phyloP scores from a whole-genome alignment of 2,329 filamentous ascomycete genomes.

The Ascochyta clinopodiicola region DNA sequence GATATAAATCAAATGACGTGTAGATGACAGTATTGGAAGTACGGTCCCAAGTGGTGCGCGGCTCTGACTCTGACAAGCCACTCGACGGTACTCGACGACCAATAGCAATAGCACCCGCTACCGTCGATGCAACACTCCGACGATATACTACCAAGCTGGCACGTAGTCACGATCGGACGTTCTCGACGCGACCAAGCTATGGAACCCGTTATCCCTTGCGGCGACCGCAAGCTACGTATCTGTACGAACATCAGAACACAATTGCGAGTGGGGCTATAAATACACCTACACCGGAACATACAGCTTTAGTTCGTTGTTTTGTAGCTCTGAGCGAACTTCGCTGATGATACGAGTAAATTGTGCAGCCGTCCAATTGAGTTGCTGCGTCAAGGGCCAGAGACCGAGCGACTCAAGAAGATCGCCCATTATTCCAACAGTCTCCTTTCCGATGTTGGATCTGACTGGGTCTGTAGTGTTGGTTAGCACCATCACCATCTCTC shows the following conservation, averaged over 20 bases:
- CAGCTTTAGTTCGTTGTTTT: conserved; percentile 38
- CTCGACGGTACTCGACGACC: not conserved
- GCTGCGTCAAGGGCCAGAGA: conserved; percentile 46
- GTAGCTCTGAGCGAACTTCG: conserved; percentile 38
- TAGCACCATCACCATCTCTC: not conserved
- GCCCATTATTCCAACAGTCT: conserved; percentile 36
- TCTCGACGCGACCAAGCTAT: not conserved
- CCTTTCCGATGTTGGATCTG: conserved; percentile 38
- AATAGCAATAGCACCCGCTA: not conserved
- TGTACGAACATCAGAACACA: conserved; percentile 20
- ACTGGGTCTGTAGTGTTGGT: conserved; percentile 32
- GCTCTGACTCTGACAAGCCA: not conserved
- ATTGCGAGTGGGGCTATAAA: too few species aligned
- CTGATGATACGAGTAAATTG: conserved; percentile 39
- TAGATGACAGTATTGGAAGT: not conserved
- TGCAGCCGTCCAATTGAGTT: conserved; percentile 40
- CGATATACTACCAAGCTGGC: not conserved
- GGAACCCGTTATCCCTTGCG: conserved; percentile 20
- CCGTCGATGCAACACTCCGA: not conserved
- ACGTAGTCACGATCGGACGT: not conserved
- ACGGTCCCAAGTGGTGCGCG: not conserved
- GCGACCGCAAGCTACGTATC: conserved; percentile 44
- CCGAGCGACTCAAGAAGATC: conserved; percentile 47
- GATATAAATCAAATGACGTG: not conserved
- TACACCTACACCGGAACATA: conserved; percentile 47